Conservation (phyloP, 2,329 filamentous ascomycete species). For the Alternaria infectoria region DNA sequence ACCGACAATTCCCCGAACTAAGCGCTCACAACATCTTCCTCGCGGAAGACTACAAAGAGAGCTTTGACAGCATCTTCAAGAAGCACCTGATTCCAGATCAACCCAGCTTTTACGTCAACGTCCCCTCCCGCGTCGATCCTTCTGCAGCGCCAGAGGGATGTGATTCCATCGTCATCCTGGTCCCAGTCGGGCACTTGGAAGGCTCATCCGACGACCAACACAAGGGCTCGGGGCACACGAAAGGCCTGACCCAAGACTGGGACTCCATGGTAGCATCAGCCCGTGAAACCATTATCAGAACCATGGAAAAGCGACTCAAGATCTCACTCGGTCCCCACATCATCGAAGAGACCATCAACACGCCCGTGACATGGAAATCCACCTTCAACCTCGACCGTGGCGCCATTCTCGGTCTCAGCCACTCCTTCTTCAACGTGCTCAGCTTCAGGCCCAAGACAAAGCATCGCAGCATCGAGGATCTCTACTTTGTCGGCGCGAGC, state of each 20-base stretch:
- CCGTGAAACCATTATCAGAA: slow-evolving; percentile 65
- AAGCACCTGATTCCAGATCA: slow-evolving; percentile 69
- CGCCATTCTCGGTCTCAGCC: slow-evolving; percentile 73
- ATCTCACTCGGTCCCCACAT: slow-evolving; percentile 60
- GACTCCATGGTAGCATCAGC: slow-evolving; percentile 64
- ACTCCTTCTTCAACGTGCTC: slow-evolving; percentile 76
- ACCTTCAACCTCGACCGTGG: slow-evolving; percentile 78
- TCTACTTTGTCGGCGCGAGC: slow-evolving; percentile 77
- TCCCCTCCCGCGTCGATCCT: slow-evolving; percentile 72
- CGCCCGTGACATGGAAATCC: slow-evolving; percentile 67
- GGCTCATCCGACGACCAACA: slow-evolving; percentile 49
- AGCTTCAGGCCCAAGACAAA: slow-evolving; percentile 68
- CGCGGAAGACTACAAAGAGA: slow-evolving; percentile 72
- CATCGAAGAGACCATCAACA: slow-evolving; percentile 68
- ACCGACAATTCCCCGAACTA: slow-evolving; percentile 66
- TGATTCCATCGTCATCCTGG: slow-evolving; percentile 72
- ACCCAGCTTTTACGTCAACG: slow-evolving; percentile 79
- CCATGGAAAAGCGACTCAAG: slow-evolving; percentile 66
- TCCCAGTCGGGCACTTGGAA: slow-evolving; percentile 73
- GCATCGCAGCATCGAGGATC: slow-evolving; percentile 56
- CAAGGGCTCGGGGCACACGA: slow-evolving; percentile 48
- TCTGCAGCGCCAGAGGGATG: slow-evolving; percentile 69
- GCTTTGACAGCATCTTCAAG: slow-evolving; percentile 79
- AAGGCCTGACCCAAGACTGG: slow-evolving; percentile 64
- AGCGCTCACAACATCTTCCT: slow-evolving; percentile 79